phyloP scores from a whole-genome alignment of 371 early-diverging fungal genomes.

The Dinochytrium kinnereticum region DNA sequence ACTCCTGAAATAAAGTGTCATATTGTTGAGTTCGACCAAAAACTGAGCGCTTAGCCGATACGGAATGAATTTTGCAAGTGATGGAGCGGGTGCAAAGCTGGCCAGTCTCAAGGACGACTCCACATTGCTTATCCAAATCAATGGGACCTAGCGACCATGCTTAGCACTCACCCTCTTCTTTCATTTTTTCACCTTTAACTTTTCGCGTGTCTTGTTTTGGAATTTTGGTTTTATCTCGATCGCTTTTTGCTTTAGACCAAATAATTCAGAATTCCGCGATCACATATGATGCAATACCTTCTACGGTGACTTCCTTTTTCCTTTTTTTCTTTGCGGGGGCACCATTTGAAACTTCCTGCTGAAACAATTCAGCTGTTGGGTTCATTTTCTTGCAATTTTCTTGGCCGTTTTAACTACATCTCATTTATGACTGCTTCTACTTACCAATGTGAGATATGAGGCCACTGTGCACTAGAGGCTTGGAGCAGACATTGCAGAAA shows the following conservation, averaged over 20 bases:
- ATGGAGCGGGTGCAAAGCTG: slow-evolving; percentile 49
- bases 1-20: slow-evolving; percentile 42
- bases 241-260: slow-evolving; percentile 7
- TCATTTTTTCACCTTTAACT: not conserved
- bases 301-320: not conserved
- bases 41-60: slow-evolving; percentile 47
- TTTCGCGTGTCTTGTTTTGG: not conserved
- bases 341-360: not conserved
- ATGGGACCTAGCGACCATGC: slow-evolving; percentile 31
- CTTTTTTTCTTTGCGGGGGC: not conserved
- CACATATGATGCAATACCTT: not conserved
- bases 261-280: too few species aligned
- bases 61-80: slow-evolving; percentile 56
- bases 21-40: slow-evolving; percentile 44
- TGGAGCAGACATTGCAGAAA: slow-evolving; percentile 36
- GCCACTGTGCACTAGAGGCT: slow-evolving; percentile 38
- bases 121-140: slow-evolving; percentile 53
- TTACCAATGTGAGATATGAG: slow-evolving; percentile 40
- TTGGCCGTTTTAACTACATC: not conserved
- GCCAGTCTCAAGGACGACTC: slow-evolving; percentile 39
- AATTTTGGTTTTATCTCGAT: slow-evolving; percentile 3
- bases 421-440: not conserved
- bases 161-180: not conserved
- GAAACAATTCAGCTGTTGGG: slow-evolving; percentile 21
- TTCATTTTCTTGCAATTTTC: slow-evolving; percentile 26